Base-by-base conservation (phyloP, 176 grass and related monocot genomes). In the Triticum timopheevii region DNA sequence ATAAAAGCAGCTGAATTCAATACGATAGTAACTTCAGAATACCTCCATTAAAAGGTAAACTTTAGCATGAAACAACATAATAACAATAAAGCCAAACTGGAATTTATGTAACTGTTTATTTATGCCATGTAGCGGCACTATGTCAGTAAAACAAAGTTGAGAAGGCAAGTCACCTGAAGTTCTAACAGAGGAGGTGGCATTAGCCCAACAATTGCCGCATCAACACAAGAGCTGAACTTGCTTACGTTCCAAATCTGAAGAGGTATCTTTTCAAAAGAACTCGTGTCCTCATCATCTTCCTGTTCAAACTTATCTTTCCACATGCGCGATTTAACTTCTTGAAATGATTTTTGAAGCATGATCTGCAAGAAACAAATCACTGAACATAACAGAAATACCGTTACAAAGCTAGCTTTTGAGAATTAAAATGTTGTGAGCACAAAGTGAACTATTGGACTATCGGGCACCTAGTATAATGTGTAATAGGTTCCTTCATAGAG, bases 1-100 rank as follows among this genome's bases (percentile, higher is more conserved):
- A 95, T 86, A 95, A 94, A 89, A 86, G 89, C 80, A 97, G 87
- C 91, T 93, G 93, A 95, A 95, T 92, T 92, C 93, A 95, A 95
- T 95, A 92, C 38, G 78, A 89, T 75, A 80, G 85, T 90, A 88
- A 69, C 83, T 88, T 95, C 93, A 95, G 93, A 82, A 82, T 90
- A 83, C 47, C 82, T 87, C 80, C 88, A 85, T 69, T 65, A 88
- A 56, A 56, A 82, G 36, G 33, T 83, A 80, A 40, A 12, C 80
- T 71, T 64, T 86, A 49, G 47, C 33, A 78, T 30, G 22, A 78
- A 62, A 49, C 1, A 76, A 15, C 24, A 31, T 50, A 71, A 44
- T 27, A 72, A 58, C n/a, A 2, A 63, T 66, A 68, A 87, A 83
- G 22, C 23, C 20, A 87, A 40, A 76, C 1, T 76, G 3, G 44